phyloP scores from a whole-genome alignment of 1,284 basidiomycete genomes.

The Pseudozyma sp. region DNA sequence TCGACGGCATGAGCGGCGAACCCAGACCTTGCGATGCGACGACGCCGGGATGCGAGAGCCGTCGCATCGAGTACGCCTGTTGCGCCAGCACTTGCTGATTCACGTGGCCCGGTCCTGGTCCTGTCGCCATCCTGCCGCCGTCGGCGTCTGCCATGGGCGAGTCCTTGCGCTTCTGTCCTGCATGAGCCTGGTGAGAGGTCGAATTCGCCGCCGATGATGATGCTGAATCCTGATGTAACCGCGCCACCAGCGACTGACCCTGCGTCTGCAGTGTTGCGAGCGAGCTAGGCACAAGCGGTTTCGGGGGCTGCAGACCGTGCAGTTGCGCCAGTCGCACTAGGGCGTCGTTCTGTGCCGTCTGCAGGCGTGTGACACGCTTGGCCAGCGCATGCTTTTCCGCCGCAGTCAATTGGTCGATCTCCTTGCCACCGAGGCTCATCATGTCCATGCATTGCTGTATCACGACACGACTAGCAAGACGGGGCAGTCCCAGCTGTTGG shows the following conservation, averaged over 20 bases:
- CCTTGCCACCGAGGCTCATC: slow-evolving; percentile 32
- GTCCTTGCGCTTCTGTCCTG: slow-evolving; percentile 16
- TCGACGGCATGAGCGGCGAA: slow-evolving; percentile 5
- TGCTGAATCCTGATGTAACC: slow-evolving; percentile 4
- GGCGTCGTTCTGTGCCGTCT: slow-evolving; percentile 45
- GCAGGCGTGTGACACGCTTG: slow-evolving; percentile 28
- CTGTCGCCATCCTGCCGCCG: background rate
- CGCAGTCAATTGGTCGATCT: slow-evolving; percentile 12
- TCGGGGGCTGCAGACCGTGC: slow-evolving; percentile 38
- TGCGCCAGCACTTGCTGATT: background rate
- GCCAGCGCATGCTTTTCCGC: slow-evolving; percentile 23
- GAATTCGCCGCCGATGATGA: background rate
- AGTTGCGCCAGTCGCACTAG: slow-evolving; percentile 34
- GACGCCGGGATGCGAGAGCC: background rate
- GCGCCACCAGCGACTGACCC: slow-evolving; percentile 1
- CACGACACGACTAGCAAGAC: slow-evolving; percentile 24
- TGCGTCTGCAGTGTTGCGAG: background rate
- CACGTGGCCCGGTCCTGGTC: background rate
- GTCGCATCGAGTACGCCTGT: slow-evolving; percentile 1
- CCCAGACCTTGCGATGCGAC: background rate
- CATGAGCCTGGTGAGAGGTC: background rate
- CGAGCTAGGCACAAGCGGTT: slow-evolving; percentile 1
- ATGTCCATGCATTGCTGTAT: slow-evolving; percentile 51
- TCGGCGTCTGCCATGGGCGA: slow-evolving; percentile 6
- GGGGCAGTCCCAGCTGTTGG: slow-evolving; percentile 12